These are phyloP conservation scores for Hemileccinum rubropunctum DNA, from an alignment of 768 basidiomycete genomes.

Conservation along the genomic window DNA sequence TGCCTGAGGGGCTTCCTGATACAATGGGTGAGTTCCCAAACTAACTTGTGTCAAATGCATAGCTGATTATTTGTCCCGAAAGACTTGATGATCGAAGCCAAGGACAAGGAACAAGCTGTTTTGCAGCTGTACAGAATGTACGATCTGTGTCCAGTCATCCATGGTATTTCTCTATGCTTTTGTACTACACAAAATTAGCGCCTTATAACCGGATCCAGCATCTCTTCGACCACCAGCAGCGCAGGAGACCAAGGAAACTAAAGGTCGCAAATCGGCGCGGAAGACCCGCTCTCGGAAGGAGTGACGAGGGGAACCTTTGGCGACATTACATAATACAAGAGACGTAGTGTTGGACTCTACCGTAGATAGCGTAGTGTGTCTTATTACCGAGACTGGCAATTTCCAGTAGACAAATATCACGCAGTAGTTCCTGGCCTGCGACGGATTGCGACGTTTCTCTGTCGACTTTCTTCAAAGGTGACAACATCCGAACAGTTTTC, in stretches of 20 bases:
- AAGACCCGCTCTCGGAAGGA: constrained; percentile 11
- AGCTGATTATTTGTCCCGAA: constrained; percentile 11
- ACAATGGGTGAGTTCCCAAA: constrained; percentile 52
- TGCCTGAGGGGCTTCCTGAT: constrained; percentile 63
- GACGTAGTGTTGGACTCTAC: no score
- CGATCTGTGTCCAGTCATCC: constrained; percentile 58
- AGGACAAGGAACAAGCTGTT: constrained; percentile 93
- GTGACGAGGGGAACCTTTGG: no score
- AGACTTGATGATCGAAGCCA: constrained; percentile 93
- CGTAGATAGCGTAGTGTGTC: neutral
- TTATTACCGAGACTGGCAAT: constrained; percentile 10
- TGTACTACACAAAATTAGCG: no score
- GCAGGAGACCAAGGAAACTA: constrained; percentile 40
- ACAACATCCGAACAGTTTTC: constrained; percentile 1
- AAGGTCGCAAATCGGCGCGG: constrained; percentile 39
- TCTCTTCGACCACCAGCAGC: constrained; percentile 43
- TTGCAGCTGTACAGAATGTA: constrained; percentile 83
- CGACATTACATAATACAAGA: no score
- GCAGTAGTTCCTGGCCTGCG: no score
- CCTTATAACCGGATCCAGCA: constrained; percentile 8
- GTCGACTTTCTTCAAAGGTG: constrained; percentile 19
- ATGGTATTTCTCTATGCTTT: constrained; percentile 38
- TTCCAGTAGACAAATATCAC: neutral
- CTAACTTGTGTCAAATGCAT: neutral
- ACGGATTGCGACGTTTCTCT: no score